Percentiles rank a stretch among this genome's conserved stretches.
Evolutionary conservation across 176 grass and related monocot species (phyloP).

Genomic region (Pontederia crassipes): DNA sequence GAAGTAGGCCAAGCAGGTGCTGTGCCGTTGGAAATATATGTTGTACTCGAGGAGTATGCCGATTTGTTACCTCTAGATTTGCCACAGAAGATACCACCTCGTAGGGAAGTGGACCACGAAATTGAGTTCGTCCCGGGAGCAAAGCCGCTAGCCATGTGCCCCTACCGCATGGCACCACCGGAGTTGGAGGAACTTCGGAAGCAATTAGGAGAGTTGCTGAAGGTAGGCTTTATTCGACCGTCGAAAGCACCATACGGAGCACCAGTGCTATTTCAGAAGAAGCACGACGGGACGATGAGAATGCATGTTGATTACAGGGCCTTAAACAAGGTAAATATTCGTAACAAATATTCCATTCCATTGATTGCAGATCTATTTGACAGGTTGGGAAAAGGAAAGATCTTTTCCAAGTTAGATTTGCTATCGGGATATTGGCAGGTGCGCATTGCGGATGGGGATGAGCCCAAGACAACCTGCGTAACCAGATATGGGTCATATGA

Average conservation of each 20-base stretch:
- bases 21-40: no score
- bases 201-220: not conserved
- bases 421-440: not conserved
- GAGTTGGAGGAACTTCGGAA: not conserved
- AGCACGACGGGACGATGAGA: not conserved
- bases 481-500: not conserved
- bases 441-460: not conserved
- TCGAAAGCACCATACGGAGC: not conserved
- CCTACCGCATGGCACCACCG: not conserved
- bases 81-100: no score
- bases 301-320: not conserved
- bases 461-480: not conserved
- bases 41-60: no score
- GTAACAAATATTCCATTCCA: not conserved
- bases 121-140: not conserved
- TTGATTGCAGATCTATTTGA: not conserved
- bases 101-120: not conserved
- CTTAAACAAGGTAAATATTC: not conserved
- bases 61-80: no score
- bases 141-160: not conserved
- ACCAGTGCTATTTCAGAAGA: not conserved
- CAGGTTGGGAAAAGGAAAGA: not conserved
- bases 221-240: not conserved
- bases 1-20: no score
- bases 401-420: not conserved